phyloP scores from a whole-genome alignment of 1,284 basidiomycete species.

The Sanguinoderma infundibulare region DNA sequence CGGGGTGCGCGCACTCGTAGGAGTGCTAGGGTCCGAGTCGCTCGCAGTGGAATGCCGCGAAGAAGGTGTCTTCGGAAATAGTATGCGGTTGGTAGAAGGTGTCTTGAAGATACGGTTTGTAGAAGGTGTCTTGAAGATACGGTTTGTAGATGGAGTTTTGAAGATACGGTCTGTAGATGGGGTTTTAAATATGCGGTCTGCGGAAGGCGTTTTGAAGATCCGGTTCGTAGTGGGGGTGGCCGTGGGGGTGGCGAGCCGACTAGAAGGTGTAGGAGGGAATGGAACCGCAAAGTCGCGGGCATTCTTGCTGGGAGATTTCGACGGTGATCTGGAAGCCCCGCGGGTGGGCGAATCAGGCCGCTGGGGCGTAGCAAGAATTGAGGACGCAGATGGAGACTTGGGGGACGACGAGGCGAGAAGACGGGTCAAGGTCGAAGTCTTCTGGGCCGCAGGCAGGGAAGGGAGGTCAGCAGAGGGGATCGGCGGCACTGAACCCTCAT shows the following conservation, averaged over 20 bases:
- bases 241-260: slow-evolving; percentile 39
- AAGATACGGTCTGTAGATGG: slow-evolving; percentile 46
- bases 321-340: slow-evolving; percentile 35
- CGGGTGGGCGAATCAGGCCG: slow-evolving; percentile 47
- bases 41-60: slow-evolving; percentile 30
- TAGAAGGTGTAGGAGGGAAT: slow-evolving; percentile 52
- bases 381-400: slow-evolving; percentile 50
- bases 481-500: slow-evolving; percentile 48
- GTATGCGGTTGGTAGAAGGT: slow-evolving; percentile 44
- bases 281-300: slow-evolving; percentile 50
- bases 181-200: slow-evolving; percentile 41
- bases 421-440: slow-evolving; percentile 69
- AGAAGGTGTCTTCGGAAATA: slow-evolving; percentile 48
- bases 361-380: slow-evolving; percentile 42
- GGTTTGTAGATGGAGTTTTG: slow-evolving; percentile 31
- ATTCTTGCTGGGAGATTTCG: slow-evolving; percentile 52
- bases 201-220: slow-evolving; percentile 31
- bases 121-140: slow-evolving; percentile 29
- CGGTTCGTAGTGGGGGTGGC: slow-evolving; percentile 35
- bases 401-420: slow-evolving; percentile 74
- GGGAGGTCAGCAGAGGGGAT: slow-evolving; percentile 73
- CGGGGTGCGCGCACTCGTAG: slow-evolving; percentile 27
- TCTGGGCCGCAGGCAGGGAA: slow-evolving; percentile 50
- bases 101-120: slow-evolving; percentile 13
- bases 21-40: slow-evolving; percentile 23